Evolutionary conservation across 345 rosid species (phyloP).

Genomic region (Eucalyptus victrix): DNA sequence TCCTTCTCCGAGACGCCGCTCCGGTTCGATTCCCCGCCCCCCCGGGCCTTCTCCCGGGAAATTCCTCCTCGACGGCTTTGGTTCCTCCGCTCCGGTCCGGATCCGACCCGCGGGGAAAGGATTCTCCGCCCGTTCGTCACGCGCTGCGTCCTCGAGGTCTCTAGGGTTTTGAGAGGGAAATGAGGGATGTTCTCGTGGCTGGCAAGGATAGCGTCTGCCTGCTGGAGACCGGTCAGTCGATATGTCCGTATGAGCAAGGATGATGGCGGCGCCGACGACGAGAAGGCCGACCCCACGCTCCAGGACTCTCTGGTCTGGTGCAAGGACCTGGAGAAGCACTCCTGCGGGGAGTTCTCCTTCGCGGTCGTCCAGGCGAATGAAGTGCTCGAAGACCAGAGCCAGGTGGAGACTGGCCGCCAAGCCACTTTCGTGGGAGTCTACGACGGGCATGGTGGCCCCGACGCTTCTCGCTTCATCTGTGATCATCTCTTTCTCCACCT

Average conservation of each 20-base stretch:
- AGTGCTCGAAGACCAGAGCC: constrained; percentile 79
- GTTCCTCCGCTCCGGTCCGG: not conserved
- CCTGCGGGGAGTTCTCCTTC: constrained; percentile 77
- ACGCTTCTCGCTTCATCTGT: constrained; percentile 66
- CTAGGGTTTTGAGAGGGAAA: constrained; percentile 12
- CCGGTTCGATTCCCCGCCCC: not conserved
- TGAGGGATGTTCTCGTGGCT: constrained; percentile 96
- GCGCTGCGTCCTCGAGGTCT: not conserved
- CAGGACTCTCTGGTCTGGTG: constrained; percentile 61
- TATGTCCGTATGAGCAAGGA: constrained; percentile 89
- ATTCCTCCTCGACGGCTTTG: not conserved
- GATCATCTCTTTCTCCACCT: constrained; percentile 76
- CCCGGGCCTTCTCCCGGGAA: not conserved
- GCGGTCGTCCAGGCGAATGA: constrained; percentile 87
- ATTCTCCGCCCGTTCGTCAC: not conserved
- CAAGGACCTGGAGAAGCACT: constrained; percentile 65
- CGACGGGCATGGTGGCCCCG: constrained; percentile 98
- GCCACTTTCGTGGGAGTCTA: constrained; percentile 79
- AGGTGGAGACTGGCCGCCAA: constrained; percentile 60
- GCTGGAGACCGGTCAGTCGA: constrained; percentile 63
- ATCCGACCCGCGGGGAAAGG: not conserved
- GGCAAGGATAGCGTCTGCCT: constrained; percentile 50
- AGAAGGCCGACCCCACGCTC: constrained; percentile 10
- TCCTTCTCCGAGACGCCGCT: not conserved
- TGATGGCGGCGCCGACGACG: not conserved